phyloP scores from a whole-genome alignment of 73 alveolate species.

The Paramecium bursaria region DNA sequence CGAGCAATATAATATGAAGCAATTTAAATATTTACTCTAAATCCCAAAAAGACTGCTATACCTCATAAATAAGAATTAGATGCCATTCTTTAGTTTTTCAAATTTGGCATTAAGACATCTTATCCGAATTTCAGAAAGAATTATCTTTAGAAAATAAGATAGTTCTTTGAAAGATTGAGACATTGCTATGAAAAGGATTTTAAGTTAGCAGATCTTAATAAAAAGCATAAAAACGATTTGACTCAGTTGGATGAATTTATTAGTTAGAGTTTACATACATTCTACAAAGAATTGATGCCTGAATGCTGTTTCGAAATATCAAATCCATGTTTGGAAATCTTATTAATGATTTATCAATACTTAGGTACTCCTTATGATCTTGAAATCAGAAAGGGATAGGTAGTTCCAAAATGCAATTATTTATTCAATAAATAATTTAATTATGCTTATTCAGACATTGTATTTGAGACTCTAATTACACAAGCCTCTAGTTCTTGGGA shows the following conservation, averaged over 20 bases:
- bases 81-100: background rate
- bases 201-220: background rate
- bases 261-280: background rate
- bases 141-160: conserved; percentile 13
- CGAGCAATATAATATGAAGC: conserved; percentile 47
- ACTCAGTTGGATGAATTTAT: background rate
- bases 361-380: conserved; percentile 22
- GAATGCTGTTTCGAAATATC: conserved; percentile 55
- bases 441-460: background rate
- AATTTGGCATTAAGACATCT: conserved; percentile 32
- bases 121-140: conserved; percentile 49
- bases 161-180: conserved; percentile 35
- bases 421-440: background rate
- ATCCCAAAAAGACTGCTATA: conserved; percentile 5
- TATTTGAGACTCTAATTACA: conserved; percentile 2
- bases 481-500: conserved; percentile 43
- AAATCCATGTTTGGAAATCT: conserved; percentile 44
- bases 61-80: conserved; percentile 31
- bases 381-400: conserved; percentile 29
- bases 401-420: background rate
- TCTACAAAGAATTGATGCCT: conserved; percentile 30
- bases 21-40: conserved; percentile 13
- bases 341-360: background rate
- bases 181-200: conserved; percentile 11
- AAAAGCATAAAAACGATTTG: background rate